Conservation (phyloP, 2,329 filamentous ascomycete species). For the Fusarium bactridioides region DNA sequence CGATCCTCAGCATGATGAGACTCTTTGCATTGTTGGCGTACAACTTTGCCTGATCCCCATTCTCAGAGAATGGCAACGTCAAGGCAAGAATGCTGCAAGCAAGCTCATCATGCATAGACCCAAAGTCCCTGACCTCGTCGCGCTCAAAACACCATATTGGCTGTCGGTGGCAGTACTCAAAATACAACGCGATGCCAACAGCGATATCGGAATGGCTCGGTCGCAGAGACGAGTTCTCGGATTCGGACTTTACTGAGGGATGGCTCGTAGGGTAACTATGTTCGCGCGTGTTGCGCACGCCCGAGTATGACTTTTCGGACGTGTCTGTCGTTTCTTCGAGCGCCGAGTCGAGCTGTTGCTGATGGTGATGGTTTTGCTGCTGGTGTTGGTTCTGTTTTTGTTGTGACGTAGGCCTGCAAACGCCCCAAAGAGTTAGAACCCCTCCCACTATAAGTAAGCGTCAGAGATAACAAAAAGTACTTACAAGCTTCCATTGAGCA, state of each 20-base stretch:
- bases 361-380: not conserved
- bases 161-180: slow-evolving; percentile 54
- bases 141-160: slow-evolving; percentile 56
- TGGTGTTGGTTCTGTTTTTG: slow-evolving; percentile 23
- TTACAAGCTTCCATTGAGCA: slow-evolving; percentile 54
- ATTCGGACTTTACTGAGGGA: slow-evolving; percentile 40
- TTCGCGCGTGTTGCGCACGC: slow-evolving; percentile 40
- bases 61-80: slow-evolving; percentile 50
- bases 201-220: slow-evolving; percentile 46
- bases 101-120: slow-evolving; percentile 50
- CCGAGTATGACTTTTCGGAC: slow-evolving; percentile 48
- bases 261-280: slow-evolving; percentile 34
- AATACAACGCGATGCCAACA: slow-evolving; percentile 50
- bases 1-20: slow-evolving; percentile 58
- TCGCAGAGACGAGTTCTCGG: slow-evolving; percentile 40
- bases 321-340: slow-evolving; percentile 44
- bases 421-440: slow-evolving; percentile 38
- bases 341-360: slow-evolving; percentile 37
- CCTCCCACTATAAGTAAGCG: slow-evolving; percentile 20
- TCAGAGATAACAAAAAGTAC: not conserved
- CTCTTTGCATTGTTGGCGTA: slow-evolving; percentile 52
- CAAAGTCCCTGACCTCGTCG: slow-evolving; percentile 49
- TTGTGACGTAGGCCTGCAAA: slow-evolving; percentile 39
- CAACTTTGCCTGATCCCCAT: slow-evolving; percentile 44
- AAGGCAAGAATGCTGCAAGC: slow-evolving; percentile 52